Evolutionary conservation across 2,329 filamentous ascomycete species (phyloP).

Genomic region (Diaporthe velutina): DNA sequence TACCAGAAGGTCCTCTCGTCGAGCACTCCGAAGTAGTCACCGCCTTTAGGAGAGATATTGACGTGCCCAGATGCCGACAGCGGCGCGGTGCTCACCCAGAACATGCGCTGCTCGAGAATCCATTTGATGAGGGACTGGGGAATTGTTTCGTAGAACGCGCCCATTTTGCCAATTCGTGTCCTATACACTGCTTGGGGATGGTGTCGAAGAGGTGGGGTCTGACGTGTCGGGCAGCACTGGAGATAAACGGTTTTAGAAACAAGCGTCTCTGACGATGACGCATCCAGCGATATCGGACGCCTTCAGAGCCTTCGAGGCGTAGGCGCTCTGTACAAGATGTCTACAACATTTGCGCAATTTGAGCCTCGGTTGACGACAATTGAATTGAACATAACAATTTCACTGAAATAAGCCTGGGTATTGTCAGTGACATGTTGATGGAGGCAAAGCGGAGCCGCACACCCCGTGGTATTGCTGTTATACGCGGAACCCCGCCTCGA

Average conservation of each 20-base stretch:
- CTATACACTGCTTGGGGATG: background rate
- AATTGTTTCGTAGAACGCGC: conserved; percentile 51
- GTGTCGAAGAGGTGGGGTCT: background rate
- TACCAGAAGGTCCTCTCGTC: conserved; percentile 73
- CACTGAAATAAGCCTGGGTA: background rate
- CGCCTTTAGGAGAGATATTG: conserved; percentile 83
- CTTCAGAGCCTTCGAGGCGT: background rate
- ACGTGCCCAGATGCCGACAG: conserved; percentile 74
- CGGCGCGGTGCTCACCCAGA: conserved; percentile 82
- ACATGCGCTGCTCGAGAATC: conserved; percentile 77
- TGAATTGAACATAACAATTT: background rate
- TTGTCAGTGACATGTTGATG: background rate
- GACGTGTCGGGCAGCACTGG: background rate
- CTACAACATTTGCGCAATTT: background rate
- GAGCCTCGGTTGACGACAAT: no score
- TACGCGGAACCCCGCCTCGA: conserved; percentile 7
- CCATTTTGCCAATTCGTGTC: conserved; percentile 23
- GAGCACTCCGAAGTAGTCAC: conserved; percentile 73
- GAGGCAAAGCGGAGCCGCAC: conserved; percentile 3
- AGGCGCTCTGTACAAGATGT: no score
- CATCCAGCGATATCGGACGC: conserved; percentile 22
- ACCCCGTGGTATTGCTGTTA: background rate
- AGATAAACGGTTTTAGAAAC: background rate
- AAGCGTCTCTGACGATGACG: background rate
- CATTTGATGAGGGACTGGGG: conserved; percentile 69